phyloP scores from a whole-genome alignment of 2,329 filamentous ascomycete species.

The Emmonsiellopsis sp. region DNA sequence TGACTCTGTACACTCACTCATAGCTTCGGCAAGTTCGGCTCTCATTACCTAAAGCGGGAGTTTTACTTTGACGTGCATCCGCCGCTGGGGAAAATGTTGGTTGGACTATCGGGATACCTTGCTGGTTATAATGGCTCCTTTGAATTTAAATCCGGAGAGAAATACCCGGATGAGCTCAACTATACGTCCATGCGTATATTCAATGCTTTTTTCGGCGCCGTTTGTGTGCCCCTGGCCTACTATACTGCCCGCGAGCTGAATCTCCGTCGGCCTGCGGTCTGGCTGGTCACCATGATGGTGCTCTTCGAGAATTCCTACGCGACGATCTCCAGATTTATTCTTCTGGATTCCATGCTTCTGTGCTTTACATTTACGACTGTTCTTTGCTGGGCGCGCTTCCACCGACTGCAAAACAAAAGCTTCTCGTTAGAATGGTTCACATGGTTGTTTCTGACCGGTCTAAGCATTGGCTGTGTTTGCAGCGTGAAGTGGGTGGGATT shows the following conservation, averaged over 20 bases:
- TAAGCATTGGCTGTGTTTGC: slow-evolving; percentile 96
- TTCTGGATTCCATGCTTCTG: slow-evolving; percentile 95
- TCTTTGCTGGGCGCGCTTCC: slow-evolving; percentile 95
- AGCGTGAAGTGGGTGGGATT: slow-evolving; percentile 98
- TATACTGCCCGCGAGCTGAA: slow-evolving; percentile 88
- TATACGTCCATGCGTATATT: slow-evolving; percentile 98
- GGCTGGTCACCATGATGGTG: slow-evolving; percentile 94
- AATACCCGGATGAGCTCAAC: slow-evolving; percentile 85
- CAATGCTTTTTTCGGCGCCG: slow-evolving; percentile 87
- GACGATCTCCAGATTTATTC: slow-evolving; percentile 95
- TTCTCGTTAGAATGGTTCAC: slow-evolving; percentile 89
- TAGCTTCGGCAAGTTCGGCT: slow-evolving; percentile 73
- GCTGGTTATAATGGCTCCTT: slow-evolving; percentile 98
- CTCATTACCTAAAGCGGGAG: slow-evolving; percentile 97
- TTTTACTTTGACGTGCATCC: slow-evolving; percentile 99
- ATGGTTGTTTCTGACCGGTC: slow-evolving; percentile 86
- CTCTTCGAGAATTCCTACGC: slow-evolving; percentile 99
- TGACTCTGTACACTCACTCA: slow-evolving; percentile 3
- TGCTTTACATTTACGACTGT: slow-evolving; percentile 98
- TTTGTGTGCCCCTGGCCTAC: slow-evolving; percentile 90
- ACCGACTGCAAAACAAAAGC: slow-evolving; percentile 73
- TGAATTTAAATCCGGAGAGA: slow-evolving; percentile 98
- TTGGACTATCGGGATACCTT: slow-evolving; percentile 89
- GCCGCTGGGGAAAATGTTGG: slow-evolving; percentile 95
- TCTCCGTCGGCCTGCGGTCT: slow-evolving; percentile 77